These are phyloP conservation scores for Baorangia bicolor DNA, from an alignment of 768 basidiomycete genomes.

Conservation along the genomic window DNA sequence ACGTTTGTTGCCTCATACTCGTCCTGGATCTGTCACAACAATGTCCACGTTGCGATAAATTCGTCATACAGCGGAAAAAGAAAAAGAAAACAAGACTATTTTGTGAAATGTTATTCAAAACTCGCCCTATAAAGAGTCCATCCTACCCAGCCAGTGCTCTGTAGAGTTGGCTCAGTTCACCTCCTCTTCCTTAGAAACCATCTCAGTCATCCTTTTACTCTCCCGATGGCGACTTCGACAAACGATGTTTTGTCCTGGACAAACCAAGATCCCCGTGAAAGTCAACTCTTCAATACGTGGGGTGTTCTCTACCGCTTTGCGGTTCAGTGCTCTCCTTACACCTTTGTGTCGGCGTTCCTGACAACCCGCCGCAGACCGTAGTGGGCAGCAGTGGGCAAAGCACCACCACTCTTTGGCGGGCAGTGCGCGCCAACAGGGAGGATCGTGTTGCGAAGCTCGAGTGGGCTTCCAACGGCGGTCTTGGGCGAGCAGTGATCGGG, in stretches of 20 bases:
- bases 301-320: conserved; percentile 81
- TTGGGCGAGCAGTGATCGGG: conserved; percentile 83
- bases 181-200: conserved; percentile 32
- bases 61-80: conserved; percentile 50
- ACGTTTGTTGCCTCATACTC: conserved; percentile 70
- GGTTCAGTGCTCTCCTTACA: conserved; percentile 39
- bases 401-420: conserved; percentile 75
- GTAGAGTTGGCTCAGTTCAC: conserved; percentile 27
- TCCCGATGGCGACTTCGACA: conserved; percentile 48
- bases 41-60: conserved; percentile 72
- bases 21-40: conserved; percentile 65
- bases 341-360: conserved; percentile 25
- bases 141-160: conserved; percentile 10
- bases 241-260: conserved; percentile 85
- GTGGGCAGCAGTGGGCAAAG: conserved; percentile 61
- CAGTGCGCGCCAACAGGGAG: conserved; percentile 82
- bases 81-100: conserved; percentile 40
- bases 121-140: conserved; percentile 54
- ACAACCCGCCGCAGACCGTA: conserved; percentile 51
- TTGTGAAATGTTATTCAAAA: conserved; percentile 46
- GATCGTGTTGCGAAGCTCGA: conserved; percentile 87
- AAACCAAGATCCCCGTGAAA: conserved; percentile 81
- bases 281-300: conserved; percentile 78
- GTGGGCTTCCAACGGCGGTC: conserved; percentile 79
- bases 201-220: conserved; percentile 36